These are phyloP conservation scores for Neonectria sp. DNA, from an alignment of 2,329 filamentous ascomycete genomes.

Conservation along the genomic window DNA sequence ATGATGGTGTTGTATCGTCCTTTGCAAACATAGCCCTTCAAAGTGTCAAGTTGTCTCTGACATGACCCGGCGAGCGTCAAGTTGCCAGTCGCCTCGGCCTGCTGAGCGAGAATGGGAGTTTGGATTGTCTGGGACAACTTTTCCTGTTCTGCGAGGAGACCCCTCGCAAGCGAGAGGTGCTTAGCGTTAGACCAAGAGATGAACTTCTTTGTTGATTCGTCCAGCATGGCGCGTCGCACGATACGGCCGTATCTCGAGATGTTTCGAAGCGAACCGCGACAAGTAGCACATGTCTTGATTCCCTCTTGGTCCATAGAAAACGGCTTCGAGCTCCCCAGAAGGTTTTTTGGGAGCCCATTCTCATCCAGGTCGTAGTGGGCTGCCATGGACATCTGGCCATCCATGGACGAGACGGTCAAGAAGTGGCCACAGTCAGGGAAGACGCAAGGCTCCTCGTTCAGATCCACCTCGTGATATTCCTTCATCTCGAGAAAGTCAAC, in stretches of 20 bases:
- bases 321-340: conserved; percentile 57
- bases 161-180: conserved; percentile 3
- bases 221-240: conserved; percentile 71
- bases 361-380: conserved; percentile 62
- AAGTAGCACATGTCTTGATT: conserved; percentile 70
- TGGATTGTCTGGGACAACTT: neutral
- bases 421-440: conserved; percentile 76
- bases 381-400: conserved; percentile 64
- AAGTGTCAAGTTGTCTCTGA: neutral
- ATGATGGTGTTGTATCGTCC: neutral
- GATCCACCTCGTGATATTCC: conserved; percentile 70
- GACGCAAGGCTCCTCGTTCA: conserved; percentile 73
- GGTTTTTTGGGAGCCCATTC: conserved; percentile 50
- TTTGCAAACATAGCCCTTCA: neutral
- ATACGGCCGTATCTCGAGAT: conserved; percentile 75
- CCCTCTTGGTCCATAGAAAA: conserved; percentile 62
- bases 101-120: neutral
- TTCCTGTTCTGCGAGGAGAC: neutral
- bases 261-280: conserved; percentile 70
- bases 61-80: neutral
- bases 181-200: conserved; percentile 65
- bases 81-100: neutral
- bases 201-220: conserved; percentile 76
- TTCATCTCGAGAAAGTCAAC: conserved; percentile 72
- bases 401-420: conserved; percentile 61